phyloP scores from a whole-genome alignment of 306 rosid genomes.

The Prunus padus region DNA sequence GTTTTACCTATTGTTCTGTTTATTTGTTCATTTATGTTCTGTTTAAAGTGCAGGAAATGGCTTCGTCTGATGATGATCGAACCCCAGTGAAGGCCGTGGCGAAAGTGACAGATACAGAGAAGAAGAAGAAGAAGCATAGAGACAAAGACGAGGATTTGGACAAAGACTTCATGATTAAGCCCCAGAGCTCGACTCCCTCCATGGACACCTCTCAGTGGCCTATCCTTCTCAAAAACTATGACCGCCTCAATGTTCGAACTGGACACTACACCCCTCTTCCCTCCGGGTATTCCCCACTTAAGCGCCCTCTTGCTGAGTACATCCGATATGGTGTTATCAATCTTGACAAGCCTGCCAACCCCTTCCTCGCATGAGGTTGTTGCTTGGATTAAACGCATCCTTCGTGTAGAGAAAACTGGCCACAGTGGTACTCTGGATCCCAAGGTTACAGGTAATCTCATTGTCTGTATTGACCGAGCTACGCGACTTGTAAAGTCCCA shows the following conservation, averaged over 20 bases:
- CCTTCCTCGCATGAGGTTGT: slow-evolving; percentile 92
- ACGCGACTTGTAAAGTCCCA: slow-evolving; percentile 78
- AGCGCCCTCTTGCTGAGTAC: slow-evolving; percentile 69
- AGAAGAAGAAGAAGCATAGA: slow-evolving; percentile 48
- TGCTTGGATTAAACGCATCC: slow-evolving; percentile 80
- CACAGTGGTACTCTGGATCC: slow-evolving; percentile 88
- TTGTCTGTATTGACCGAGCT: slow-evolving; percentile 80
- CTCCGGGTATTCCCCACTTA: slow-evolving; percentile 67
- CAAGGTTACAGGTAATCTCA: slow-evolving; percentile 79
- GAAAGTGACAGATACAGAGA: slow-evolving; percentile 43
- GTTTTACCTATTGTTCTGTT: background rate
- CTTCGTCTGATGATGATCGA: slow-evolving; percentile 3
- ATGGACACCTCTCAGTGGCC: slow-evolving; percentile 83
- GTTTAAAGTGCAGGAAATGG: slow-evolving; percentile 14
- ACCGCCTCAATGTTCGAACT: slow-evolving; percentile 80
- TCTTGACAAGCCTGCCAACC: slow-evolving; percentile 84
- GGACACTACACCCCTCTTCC: slow-evolving; percentile 90
- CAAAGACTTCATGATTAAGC: slow-evolving; percentile 61
- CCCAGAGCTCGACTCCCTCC: slow-evolving; percentile 61
- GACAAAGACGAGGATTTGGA: slow-evolving; percentile 22
- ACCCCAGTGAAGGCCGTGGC: slow-evolving; percentile 34
- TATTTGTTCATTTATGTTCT: background rate
- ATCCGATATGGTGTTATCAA: slow-evolving; percentile 69
- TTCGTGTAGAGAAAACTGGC: slow-evolving; percentile 77
- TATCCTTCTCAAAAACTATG: slow-evolving; percentile 76